Conservation (phyloP, 176 grass and related monocot genomes). For the Zoysia pacifica region DNA sequence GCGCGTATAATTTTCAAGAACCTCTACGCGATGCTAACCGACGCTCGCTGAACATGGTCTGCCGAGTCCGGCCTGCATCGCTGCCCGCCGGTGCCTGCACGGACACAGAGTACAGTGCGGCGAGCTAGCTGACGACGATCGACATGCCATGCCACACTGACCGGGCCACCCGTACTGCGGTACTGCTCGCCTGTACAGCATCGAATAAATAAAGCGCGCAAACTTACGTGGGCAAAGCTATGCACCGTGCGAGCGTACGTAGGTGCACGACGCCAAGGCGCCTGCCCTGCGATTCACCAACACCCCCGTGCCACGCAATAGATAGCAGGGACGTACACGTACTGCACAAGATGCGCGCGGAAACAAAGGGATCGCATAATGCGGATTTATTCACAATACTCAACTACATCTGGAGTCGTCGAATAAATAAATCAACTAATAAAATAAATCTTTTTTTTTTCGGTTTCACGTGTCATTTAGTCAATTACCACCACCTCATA, state of each 20-base stretch:
- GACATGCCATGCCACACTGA: slow-evolving; percentile 2
- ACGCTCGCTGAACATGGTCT: neutral
- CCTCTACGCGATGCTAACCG: too few species aligned
- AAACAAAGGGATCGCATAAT: neutral
- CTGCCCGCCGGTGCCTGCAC: neutral
- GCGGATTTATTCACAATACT: too few species aligned
- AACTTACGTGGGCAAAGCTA: too few species aligned
- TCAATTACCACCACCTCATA: too few species aligned
- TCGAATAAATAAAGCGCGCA: too few species aligned
- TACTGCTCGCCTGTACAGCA: neutral
- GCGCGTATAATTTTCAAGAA: too few species aligned
- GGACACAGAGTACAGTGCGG: neutral
- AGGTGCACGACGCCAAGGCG: neutral
- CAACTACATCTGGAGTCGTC: too few species aligned
- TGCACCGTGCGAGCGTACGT: too few species aligned
- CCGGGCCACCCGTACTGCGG: neutral
- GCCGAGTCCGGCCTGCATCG: neutral
- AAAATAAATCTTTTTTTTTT: too few species aligned
- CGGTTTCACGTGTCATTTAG: too few species aligned
- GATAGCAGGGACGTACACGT: too few species aligned
- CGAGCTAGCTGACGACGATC: neutral
- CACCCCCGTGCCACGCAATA: neutral
- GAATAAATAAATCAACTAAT: too few species aligned
- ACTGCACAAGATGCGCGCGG: neutral
- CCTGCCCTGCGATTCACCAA: neutral